Percentiles rank a stretch among this genome's conserved stretches.
These are phyloP conservation scores for Fraxinus velutina DNA, from an alignment of 305 asterid genomes.

Conservation along the genomic window DNA sequence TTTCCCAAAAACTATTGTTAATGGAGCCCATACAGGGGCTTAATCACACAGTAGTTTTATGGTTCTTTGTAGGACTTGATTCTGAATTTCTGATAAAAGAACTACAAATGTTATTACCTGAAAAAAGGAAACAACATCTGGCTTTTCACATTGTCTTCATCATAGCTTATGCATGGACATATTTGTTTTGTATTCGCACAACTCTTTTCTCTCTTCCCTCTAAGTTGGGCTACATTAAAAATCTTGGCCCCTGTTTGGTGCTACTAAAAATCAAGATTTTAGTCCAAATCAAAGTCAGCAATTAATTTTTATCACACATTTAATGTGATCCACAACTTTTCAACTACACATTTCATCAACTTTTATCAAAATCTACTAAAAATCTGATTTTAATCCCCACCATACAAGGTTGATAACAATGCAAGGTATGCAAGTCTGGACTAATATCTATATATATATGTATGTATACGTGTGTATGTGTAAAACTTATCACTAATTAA, in stretches of 20 bases:
- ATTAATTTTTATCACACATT: no score
- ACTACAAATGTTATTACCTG: neutral
- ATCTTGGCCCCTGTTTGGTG: neutral
- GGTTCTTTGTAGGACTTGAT: neutral
- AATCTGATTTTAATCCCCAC: no score
- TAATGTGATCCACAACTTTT: no score
- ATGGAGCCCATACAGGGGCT: neutral
- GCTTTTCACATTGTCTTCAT: neutral
- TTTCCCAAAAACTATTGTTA: neutral
- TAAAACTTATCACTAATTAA: no score
- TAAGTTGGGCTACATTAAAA: neutral
- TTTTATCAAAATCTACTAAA: no score
- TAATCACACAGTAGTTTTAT: neutral
- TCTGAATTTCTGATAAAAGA: neutral
- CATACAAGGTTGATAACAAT: no score
- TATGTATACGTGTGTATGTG: no score
- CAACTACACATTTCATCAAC: no score
- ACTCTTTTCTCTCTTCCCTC: neutral
- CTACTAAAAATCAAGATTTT: no score
- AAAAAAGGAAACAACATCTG: neutral
- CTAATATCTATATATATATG: neutral
- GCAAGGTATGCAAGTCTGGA: neutral
- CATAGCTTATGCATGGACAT: neutral
- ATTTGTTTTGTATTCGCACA: neutral
- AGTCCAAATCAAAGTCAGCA: no score